These are phyloP conservation scores for peach (Prunus persica) DNA, from an alignment of 306 rosid genomes.

Conservation along the genomic window DNA sequence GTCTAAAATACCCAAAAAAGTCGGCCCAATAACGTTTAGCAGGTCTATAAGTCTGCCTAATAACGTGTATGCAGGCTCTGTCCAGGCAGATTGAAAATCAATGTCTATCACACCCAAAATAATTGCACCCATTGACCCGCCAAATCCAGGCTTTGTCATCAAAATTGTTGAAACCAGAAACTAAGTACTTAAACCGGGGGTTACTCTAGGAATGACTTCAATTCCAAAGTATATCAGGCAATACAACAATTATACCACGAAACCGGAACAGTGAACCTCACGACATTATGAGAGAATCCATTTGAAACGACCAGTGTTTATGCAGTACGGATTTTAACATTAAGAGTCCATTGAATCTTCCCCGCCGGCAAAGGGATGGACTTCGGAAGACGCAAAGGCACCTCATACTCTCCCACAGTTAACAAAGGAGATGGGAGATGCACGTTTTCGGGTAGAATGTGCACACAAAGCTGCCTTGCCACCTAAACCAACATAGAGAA, in stretches of 20 bases:
- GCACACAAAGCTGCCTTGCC: constrained; percentile 73
- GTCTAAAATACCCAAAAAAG: no score
- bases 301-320: constrained; percentile 16
- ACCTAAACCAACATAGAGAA: constrained; percentile 44
- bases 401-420: constrained; percentile 71
- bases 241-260: constrained; percentile 7
- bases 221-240: constrained; percentile 2
- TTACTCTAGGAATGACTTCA: background rate
- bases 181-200: background rate
- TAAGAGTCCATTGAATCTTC: constrained; percentile 66
- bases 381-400: constrained; percentile 78
- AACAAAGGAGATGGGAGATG: constrained; percentile 58
- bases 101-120: no score
- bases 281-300: background rate
- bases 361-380: constrained; percentile 82
- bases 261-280: background rate
- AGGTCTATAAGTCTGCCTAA: no score
- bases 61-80: no score
- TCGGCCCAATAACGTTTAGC: no score
- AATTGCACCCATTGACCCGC: no score
- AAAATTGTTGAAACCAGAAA: background rate
- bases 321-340: constrained; percentile 66
- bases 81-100: no score
- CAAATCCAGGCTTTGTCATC: background rate
- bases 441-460: constrained; percentile 53